Evolutionary conservation across 352 stramenopile genomes (phyloP).

Genomic region (Thalassiosira hispida): DNA sequence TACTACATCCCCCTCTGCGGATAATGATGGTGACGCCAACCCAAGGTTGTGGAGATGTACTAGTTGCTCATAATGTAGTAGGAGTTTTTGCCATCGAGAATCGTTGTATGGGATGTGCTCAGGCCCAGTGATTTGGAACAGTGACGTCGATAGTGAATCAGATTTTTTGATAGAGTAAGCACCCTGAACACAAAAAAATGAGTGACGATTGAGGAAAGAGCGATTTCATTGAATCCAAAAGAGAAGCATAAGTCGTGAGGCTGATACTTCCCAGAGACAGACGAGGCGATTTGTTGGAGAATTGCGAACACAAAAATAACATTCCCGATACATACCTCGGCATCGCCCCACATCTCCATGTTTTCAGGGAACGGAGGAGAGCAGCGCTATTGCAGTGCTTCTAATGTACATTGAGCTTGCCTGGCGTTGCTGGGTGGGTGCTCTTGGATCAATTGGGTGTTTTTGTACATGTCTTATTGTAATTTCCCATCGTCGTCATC

Average conservation of each 20-base stretch:
- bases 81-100: slow-evolving; percentile 73
- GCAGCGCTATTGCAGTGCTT: neutral
- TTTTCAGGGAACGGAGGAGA: neutral
- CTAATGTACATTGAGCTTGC: neutral
- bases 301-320: neutral
- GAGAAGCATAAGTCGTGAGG: neutral
- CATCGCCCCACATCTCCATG: slow-evolving; percentile 64
- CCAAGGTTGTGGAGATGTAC: slow-evolving; percentile 72
- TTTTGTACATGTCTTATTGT: no score
- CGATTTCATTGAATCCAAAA: neutral
- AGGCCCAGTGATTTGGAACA: slow-evolving; percentile 73
- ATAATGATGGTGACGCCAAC: slow-evolving; percentile 4
- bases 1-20: slow-evolving; percentile 40
- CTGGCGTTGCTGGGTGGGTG: neutral
- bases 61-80: slow-evolving; percentile 77
- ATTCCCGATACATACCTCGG: slow-evolving; percentile 43
- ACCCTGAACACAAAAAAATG: slow-evolving; percentile 28
- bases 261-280: neutral
- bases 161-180: slow-evolving; percentile 53
- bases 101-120: slow-evolving; percentile 75
- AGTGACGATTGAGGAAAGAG: neutral
- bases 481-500: no score
- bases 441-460: no score
- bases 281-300: neutral
- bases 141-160: slow-evolving; percentile 59